Conservation (phyloP, 306 rosid genomes). For the Cucurbita moschata region DNA sequence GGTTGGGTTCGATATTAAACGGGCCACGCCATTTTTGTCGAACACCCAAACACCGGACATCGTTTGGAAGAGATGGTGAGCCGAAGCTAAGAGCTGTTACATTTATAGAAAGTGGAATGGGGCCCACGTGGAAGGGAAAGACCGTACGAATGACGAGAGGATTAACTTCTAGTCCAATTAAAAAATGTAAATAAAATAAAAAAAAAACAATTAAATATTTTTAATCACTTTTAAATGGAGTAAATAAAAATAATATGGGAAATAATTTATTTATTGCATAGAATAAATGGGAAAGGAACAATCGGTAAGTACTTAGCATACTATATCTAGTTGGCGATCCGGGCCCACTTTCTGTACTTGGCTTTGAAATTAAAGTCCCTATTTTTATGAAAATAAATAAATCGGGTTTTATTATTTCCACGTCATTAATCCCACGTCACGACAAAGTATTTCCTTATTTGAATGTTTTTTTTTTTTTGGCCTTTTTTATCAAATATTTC, state of each 20-base stretch:
- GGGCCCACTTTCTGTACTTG: background rate
- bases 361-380: background rate
- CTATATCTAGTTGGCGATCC: background rate
- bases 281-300: background rate
- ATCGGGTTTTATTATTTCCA: background rate
- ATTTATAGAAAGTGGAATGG: background rate
- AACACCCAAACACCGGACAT: slow-evolving; percentile 97
- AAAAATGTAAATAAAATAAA: too few species aligned
- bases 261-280: background rate
- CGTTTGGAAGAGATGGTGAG: background rate
- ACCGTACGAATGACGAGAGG: background rate
- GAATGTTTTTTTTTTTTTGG: background rate
- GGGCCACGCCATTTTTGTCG: slow-evolving; percentile 73
- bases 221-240: too few species aligned
- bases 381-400: background rate
- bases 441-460: background rate
- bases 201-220: too few species aligned
- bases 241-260: too few species aligned
- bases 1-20: slow-evolving; percentile 59
- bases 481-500: too few species aligned
- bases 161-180: background rate
- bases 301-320: background rate
- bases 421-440: background rate
- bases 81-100: background rate
- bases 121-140: background rate